Base-by-base conservation (phyloP, 148 eudicot species). In the Rhododendron williamsianum region DNA sequence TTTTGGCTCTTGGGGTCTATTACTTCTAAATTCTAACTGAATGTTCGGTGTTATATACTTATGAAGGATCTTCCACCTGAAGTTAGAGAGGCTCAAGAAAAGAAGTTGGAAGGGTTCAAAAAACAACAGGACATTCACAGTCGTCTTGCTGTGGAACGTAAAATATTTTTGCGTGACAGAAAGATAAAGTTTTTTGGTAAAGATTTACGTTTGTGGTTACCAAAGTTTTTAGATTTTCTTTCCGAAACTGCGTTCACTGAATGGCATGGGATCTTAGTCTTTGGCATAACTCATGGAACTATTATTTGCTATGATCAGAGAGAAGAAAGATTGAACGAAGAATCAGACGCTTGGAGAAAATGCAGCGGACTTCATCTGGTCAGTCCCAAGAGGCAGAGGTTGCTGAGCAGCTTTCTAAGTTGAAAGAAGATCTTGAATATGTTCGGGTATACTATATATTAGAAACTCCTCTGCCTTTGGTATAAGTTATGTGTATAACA, bases 381-480 rank as follows among this genome's bases (percentile, higher is more conserved):
- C 95, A 91, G 82, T 88, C 92, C 41, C 94, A 93, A 84, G 98
- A 97, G 89, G 89, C 90, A 76, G 92, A 91, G 67, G 86, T 90
- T 89, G 82, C 89, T 35, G 94, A 89, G 43, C 93, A 95, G 89
- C 94, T 97, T 76, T 86, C 91, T 79, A 90, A 87, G 87, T 83
- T 95, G 88, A 94, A 97, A 87, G 96, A 97, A 88, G 99, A 97
- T 90, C 94, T 97, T 88, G 99, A 97, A 91, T 97, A 97, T 90
- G 98, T 97, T 85, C 85, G 92, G 94, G 99, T 97, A 92, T 92
- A 92, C 86, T 87, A 76, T 74, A 54, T 54, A 35, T 76, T 4
- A 65, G 18, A 78, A 69, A 77, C 12, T 43, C 72, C 11, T 16
- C 46, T 4, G 54, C 81, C 81, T 45, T 74, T 15, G 38, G 41